These are phyloP conservation scores for Pyrus pyrifolia DNA, from an alignment of 306 rosid genomes.

Conservation along the genomic window DNA sequence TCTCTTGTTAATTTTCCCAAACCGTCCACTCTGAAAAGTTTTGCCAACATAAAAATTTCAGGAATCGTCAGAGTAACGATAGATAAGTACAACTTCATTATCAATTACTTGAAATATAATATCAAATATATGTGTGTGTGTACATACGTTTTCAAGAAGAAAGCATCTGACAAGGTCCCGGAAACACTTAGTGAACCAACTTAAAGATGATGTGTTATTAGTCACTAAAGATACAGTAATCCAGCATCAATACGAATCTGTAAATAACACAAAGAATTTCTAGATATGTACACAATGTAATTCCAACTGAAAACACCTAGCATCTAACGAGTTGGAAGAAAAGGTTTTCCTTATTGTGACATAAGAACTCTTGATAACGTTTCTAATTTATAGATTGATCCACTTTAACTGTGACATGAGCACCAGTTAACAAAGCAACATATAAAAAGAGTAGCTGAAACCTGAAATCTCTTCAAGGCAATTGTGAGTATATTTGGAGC, in stretches of 20 bases:
- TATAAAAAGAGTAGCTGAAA: constrained; percentile 24
- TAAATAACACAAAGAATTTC: neutral
- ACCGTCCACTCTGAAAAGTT: constrained; percentile 79
- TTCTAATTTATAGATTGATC: neutral
- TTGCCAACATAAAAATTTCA: constrained; percentile 5
- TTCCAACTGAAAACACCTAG: neutral
- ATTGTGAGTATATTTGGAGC: constrained; percentile 93
- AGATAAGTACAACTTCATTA: neutral
- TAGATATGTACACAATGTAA: neutral
- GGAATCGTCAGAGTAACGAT: neutral
- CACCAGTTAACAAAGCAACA: constrained; percentile 5
- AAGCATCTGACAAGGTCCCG: neutral
- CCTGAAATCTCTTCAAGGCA: constrained; percentile 99
- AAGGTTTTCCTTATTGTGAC: neutral
- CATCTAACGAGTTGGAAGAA: neutral
- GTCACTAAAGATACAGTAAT: neutral
- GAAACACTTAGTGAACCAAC: neutral
- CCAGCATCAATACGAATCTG: neutral
- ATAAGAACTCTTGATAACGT: neutral
- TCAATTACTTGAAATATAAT: neutral
- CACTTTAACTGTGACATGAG: neutral
- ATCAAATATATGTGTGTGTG: too few relatives aligned
- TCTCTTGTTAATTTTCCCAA: constrained; percentile 93
- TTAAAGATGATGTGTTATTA: neutral
- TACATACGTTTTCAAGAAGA: too few relatives aligned